These are phyloP conservation scores for Cercospora nicotianae DNA, from an alignment of 2,329 filamentous ascomycete genomes.

Conservation along the genomic window DNA sequence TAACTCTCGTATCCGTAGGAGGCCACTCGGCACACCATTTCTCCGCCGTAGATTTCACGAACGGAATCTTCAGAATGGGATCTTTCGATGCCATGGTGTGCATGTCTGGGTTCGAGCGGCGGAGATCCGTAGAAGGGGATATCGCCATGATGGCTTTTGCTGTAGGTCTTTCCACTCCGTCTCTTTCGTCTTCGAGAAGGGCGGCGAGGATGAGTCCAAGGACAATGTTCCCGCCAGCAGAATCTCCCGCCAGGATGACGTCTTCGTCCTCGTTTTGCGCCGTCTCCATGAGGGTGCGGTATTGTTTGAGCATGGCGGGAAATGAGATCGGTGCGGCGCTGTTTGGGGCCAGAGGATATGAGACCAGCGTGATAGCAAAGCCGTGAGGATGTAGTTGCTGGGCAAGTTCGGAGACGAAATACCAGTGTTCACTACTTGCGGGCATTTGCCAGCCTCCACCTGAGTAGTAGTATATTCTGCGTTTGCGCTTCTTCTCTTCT, in stretches of 20 bases:
- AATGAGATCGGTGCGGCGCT: constrained; percentile 53
- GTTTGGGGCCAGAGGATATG: constrained; percentile 56
- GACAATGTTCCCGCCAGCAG: constrained; percentile 57
- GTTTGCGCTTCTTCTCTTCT: constrained; percentile 25
- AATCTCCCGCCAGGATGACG: constrained; percentile 56
- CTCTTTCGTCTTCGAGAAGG: constrained; percentile 36
- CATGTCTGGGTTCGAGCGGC: constrained; percentile 50
- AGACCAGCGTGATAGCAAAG: constrained; percentile 49
- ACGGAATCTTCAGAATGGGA: constrained; percentile 48
- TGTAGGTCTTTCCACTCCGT: constrained; percentile 15
- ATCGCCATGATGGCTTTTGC: constrained; percentile 48
- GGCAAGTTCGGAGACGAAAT: constrained; percentile 50
- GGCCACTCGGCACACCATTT: constrained; percentile 48
- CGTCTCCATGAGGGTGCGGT: constrained; percentile 45
- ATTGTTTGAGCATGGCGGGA: constrained; percentile 50
- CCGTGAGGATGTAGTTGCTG: constrained; percentile 39
- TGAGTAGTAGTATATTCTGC: constrained; percentile 55
- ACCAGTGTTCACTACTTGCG: constrained; percentile 55
- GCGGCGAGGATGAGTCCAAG: constrained; percentile 45
- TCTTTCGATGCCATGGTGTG: constrained; percentile 44
- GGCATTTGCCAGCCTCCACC: constrained; percentile 59
- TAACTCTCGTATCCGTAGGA: constrained; percentile 48
- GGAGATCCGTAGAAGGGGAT: constrained; percentile 53
- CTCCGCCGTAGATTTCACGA: constrained; percentile 46
- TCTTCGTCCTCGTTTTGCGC: constrained; percentile 43